Base-by-base conservation (phyloP, 129 eudicot genomes). In the Escallonia herrerae region DNA sequence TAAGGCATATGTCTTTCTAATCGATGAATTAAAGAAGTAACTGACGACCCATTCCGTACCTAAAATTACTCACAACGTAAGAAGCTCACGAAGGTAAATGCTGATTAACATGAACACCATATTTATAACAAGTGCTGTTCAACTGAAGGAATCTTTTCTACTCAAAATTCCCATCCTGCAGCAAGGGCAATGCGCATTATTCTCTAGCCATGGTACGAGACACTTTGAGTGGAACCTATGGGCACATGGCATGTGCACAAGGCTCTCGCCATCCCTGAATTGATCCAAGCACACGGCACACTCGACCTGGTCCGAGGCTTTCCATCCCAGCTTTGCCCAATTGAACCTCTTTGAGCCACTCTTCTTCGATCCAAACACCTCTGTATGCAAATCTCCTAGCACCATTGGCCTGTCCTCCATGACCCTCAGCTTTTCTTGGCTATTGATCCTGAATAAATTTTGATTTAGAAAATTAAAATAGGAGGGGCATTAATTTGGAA, bases 131-230 rank as follows among this genome's bases (percentile, higher is more conserved):
- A 46, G 50, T 46, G 10, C 10, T 46, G 2, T 41, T 64, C 22
- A 43, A 9, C 12, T 40, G 3, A 10, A 59, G 40, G 22, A 15
- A 8, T 22, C 33, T 22, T 22, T 22, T 22, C 33, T 22, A 22
- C 33, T 22, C 33, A 38, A 15, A 73, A 83, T 72, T 41, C 11
- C 62, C 57, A 74, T 72, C 70, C 89, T 79, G 55, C 89, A 83
- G 65, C 89, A 83, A 39, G 89, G 89, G 75, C 89, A 83, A 40
- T 79, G 89, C 14, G 76, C 64, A 76, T 70, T 80, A 45, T 37
- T 65, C 56, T 70, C 66, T 45, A 83, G 57, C 89, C 89, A 83
- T 7, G 89, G 89, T 12, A 76, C 63, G 69, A 83, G 67, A 55
- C 89, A 83, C 33, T 69, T 62, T 0, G 80, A 79, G 64, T 83